Base-by-base conservation (phyloP, 2,329 filamentous ascomycete species). In the Trichoderma koningiopsis region DNA sequence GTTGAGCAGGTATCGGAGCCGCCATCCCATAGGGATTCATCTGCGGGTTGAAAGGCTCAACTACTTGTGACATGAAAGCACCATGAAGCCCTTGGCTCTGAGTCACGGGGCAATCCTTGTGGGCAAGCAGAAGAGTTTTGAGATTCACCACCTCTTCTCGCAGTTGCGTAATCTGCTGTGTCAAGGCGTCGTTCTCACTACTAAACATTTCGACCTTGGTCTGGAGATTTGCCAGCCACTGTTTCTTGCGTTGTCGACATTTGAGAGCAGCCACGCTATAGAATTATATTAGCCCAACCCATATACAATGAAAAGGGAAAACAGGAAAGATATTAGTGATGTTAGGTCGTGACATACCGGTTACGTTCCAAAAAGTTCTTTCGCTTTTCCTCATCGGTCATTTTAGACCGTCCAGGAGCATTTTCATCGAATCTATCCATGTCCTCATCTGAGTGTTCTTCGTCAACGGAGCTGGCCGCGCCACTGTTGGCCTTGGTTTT, bases 361-460 rank as follows among this genome's bases (percentile, higher is more conserved):
- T 99, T 99, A 33, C 96, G 87, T 78, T 99, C 96, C 2, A 99
- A 84, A 80, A 99, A 99, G 79, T 98, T 99, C 83, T 96, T 97
- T 53, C 96, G 88, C 84, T 99, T 99, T 83, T 99, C 96, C 77
- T 98, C 96, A 68, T 98, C 96, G 0, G 94, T 97, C 93, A 97
- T 97, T 84, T 97, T 97, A 0, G 80, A 77, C 79, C 89, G 91
- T 53, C 84, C 52, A 13, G 27, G 88, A 52, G 85, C 83, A 59
- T 88, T 83, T 35, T 84, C 86, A 6, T 87, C 84, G 61, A 88
- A 86, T 58, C 84, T 87, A 65, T 87, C 83, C 5, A 86, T 83
- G 5, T 88, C 84, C 2, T 88, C 86, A 4, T 88, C 85, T 5
- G 88, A 85, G 11, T 79, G 82, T 10, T 82, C 79, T 0, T 74